A percentile compares a stretch with the other conserved stretches of the same genome.
Evolutionary conservation across 352 stramenopile genomes (phyloP).

Genomic region (Pythium coloratum): DNA sequence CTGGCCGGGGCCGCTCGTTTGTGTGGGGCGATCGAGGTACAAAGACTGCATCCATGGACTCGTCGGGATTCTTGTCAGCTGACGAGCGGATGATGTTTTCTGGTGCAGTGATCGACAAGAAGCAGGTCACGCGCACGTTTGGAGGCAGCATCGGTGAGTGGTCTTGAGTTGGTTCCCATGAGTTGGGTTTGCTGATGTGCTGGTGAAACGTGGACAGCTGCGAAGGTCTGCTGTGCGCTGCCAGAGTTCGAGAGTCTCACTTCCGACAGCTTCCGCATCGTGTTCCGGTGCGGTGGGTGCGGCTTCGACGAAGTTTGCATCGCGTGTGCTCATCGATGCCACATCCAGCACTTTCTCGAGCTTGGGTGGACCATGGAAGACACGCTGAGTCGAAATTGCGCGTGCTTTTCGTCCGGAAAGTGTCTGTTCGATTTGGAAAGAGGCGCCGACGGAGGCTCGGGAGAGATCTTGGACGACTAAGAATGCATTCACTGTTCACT

Average conservation of each 20-base stretch:
- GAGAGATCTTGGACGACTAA: conserved; percentile 8
- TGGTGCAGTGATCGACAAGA: conserved; percentile 24
- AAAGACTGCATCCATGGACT: background rate
- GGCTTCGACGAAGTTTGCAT: conserved; percentile 56
- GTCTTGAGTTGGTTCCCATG: background rate
- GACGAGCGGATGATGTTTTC: background rate
- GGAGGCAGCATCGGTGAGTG: conserved; percentile 43
- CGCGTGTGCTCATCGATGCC: conserved; percentile 65
- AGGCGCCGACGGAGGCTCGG: conserved; percentile 7
- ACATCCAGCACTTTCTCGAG: conserved; percentile 62
- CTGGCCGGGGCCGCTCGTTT: conserved; percentile 69
- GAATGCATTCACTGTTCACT: background rate
- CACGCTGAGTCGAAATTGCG: conserved; percentile 50
- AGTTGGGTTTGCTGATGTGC: background rate
- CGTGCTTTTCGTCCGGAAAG: conserved; percentile 44
- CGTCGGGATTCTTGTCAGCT: background rate
- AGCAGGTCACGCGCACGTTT: conserved; percentile 33
- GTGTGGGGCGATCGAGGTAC: conserved; percentile 76
- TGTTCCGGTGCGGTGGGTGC: conserved; percentile 63
- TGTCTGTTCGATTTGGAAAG: conserved; percentile 33
- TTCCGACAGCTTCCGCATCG: conserved; percentile 74
- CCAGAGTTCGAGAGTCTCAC: conserved; percentile 55
- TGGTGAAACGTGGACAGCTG: conserved; percentile 23
- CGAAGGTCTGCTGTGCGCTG: conserved; percentile 51
- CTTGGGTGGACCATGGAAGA: conserved; percentile 57